Base-by-base conservation (phyloP, 148 eudicot species). In the Dianthus caryophyllus region DNA sequence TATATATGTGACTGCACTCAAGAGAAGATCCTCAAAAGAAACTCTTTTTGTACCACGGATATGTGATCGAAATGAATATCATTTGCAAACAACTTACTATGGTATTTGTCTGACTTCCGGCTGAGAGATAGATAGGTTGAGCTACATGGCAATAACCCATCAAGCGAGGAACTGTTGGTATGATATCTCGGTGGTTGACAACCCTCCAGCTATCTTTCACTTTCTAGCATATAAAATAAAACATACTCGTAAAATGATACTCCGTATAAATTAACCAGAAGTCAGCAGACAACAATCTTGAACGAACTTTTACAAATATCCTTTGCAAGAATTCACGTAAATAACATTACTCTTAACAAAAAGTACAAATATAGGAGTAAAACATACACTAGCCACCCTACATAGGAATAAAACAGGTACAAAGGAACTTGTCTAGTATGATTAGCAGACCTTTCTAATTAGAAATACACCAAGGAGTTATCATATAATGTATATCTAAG, bases 111-210 rank as follows among this genome's bases (percentile, higher is more conserved):
- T 67, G 73, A 66, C 75, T 75, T 76, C 90, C 86, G 65, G 97
- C 75, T 67, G 88, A 81, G 61, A 94, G 83, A 80, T 84, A 90
- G 56, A 94, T 73, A 71, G 98, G 98, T 69, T 94, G 97, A 70
- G 97, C 98, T 24, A 94, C 97, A 78, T 94, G 98, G 80, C 90
- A 94, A 71, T 94, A 94, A 67, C 98, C 98, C 98, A 94, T 94
- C 79, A 94, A 83, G 74, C 97, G 96, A 24, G 98, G 98, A 58
- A 94, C 90, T 63, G 98, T 86, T 64, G 98, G 98, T 79, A 94
- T 90, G 58, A 94, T 94, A 75, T 94, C 98, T 75, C 97, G 90
- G 49, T 90, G 98, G 69, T 94, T 94, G 63, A 94, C 96, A 73
- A 94, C 88, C 75, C 98, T 86, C 98, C 98, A 94, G 85, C 97